Conservation (phyloP, 192 early-diverging fungal species). For the Cladochytrium replicatum region DNA sequence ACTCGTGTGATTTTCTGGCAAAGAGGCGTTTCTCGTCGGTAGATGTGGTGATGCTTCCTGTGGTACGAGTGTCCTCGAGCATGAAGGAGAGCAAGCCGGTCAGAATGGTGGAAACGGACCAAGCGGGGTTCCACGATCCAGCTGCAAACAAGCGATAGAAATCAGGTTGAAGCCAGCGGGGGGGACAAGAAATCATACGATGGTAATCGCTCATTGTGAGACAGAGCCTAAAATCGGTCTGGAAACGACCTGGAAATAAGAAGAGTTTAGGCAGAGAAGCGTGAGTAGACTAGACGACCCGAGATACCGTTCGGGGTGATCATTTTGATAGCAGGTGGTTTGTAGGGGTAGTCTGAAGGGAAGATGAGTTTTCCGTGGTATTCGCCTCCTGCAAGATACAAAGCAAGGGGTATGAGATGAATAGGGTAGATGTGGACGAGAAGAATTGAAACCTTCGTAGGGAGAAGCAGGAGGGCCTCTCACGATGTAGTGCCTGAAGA, state of each 20-base stretch:
- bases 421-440: too few relatives aligned
- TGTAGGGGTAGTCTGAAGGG: slow-evolving; percentile 93
- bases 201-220: slow-evolving; percentile 93
- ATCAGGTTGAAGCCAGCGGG: neutral
- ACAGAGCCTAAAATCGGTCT: slow-evolving; percentile 84
- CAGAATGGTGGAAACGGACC: slow-evolving; percentile 94
- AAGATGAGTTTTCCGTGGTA: slow-evolving; percentile 92
- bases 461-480: slow-evolving; percentile 92
- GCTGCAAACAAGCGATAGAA: slow-evolving; percentile 11
- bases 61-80: slow-evolving; percentile 82
- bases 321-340: slow-evolving; percentile 49
- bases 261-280: neutral
- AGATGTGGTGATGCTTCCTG: slow-evolving; percentile 81
- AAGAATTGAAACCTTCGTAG: slow-evolving; percentile 44
- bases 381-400: slow-evolving; percentile 52
- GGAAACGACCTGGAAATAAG: slow-evolving; percentile 68
- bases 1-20: slow-evolving; percentile 66
- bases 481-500: slow-evolving; percentile 85
- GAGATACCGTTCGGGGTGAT: slow-evolving; percentile 39
- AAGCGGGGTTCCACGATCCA: slow-evolving; percentile 87
- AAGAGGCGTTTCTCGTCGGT: slow-evolving; percentile 64
- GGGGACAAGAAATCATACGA: slow-evolving; percentile 18
- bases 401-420: neutral
- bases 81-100: slow-evolving; percentile 94
- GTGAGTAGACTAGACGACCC: neutral